Percentiles rank a stretch among this genome's conserved stretches.
Evolutionary conservation across 2,329 filamentous ascomycete genomes (phyloP).

Genomic region (Fusarium zealandicum): DNA sequence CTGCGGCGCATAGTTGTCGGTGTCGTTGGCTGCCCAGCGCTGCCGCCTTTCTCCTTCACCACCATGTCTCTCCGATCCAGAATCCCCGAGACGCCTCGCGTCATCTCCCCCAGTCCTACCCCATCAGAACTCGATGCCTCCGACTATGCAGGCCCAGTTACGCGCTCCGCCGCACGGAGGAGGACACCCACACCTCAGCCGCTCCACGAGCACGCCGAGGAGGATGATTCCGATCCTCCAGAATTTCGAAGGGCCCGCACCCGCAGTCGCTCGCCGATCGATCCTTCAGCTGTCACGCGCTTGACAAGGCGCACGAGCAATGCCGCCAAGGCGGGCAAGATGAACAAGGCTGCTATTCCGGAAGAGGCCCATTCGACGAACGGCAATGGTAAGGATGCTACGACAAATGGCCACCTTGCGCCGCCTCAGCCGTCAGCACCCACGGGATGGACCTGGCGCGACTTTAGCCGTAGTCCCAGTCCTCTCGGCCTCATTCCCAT

Average conservation of each 20-base stretch:
- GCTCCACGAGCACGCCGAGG: conserved; percentile 65
- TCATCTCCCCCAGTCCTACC: conserved; percentile 88
- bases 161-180: conserved; percentile 73
- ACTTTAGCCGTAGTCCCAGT: conserved; percentile 89
- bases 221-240: conserved; percentile 55
- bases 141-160: conserved; percentile 74
- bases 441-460: conserved; percentile 78
- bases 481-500: conserved; percentile 95
- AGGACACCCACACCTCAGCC: conserved; percentile 63
- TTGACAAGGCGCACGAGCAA: conserved; percentile 59
- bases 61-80: conserved; percentile 63
- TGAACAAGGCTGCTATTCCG: conserved; percentile 29
- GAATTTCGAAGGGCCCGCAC: conserved; percentile 70
- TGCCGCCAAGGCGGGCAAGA: conserved; percentile 42
- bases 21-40: conserved; percentile 60
- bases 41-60: conserved; percentile 65
- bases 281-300: conserved; percentile 58
- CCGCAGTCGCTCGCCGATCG: conserved; percentile 74
- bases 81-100: conserved; percentile 80
- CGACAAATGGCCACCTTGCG: conserved; percentile 71
- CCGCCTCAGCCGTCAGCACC: conserved; percentile 68
- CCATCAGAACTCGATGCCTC: conserved; percentile 45
- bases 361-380: conserved; percentile 41
- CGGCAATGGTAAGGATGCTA: conserved; percentile 44
- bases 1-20: conserved; percentile 62